phyloP scores from a whole-genome alignment of 345 rosid genomes.

The Eucalyptus marginata region DNA sequence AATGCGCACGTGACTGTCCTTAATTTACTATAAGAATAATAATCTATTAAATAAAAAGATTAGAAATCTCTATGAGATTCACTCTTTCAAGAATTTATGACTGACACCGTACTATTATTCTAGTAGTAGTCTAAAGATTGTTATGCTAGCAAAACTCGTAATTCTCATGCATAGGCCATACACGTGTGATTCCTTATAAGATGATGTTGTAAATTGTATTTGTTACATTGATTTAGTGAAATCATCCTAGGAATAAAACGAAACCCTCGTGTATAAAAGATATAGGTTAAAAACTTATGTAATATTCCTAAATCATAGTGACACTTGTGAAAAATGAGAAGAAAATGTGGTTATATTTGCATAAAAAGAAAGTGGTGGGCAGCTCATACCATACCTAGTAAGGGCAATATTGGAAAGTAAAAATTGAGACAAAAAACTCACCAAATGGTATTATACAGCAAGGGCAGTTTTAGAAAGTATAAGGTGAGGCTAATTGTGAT shows the following conservation, averaged over 20 bases:
- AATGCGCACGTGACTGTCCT: no score
- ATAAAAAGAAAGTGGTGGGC: not conserved
- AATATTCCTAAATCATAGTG: not conserved
- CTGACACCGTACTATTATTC: fast-evolving
- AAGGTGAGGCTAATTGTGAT: not conserved
- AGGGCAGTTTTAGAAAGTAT: not conserved
- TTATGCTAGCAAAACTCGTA: fast-evolving
- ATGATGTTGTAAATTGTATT: not conserved
- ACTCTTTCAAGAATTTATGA: no score
- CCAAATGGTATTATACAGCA: no score
- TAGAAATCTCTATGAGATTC: fast-evolving
- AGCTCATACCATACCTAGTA: not conserved
- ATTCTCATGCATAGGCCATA: fast-evolving
- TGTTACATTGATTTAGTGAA: not conserved
- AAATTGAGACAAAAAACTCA: not conserved
- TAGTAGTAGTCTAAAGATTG: fast-evolving
- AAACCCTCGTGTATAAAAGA: not conserved
- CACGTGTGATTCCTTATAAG: not conserved
- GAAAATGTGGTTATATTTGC: not conserved
- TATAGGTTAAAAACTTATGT: not conserved
- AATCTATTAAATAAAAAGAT: no score
- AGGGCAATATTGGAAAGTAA: not conserved
- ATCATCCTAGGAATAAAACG: not conserved
- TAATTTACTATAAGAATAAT: no score
- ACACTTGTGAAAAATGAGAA: not conserved